Percentiles rank a stretch among this genome's conserved stretches.
Conservation (phyloP, 2,329 filamentous ascomycete species). For the Fusarium subglutinans region DNA sequence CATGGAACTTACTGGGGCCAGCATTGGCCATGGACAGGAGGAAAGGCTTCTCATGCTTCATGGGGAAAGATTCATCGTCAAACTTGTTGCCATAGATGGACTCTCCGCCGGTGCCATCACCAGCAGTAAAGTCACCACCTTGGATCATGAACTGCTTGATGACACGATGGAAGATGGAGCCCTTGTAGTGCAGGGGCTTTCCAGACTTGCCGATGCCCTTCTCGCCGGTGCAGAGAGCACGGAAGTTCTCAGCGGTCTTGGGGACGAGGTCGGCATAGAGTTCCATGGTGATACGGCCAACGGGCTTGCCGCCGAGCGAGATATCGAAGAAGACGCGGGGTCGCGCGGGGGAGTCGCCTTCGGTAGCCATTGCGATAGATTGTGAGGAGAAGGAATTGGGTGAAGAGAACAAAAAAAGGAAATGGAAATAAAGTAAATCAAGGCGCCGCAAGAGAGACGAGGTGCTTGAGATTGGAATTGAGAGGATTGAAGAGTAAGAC, state of each 20-base stretch:
- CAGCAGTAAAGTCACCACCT: slow-evolving; percentile 94
- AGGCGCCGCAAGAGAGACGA: not conserved
- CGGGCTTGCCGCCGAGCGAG: slow-evolving; percentile 75
- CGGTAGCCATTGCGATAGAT: slow-evolving; percentile 51
- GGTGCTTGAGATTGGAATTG: not conserved
- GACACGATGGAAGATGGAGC: slow-evolving; percentile 91
- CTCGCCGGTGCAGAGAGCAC: slow-evolving; percentile 91
- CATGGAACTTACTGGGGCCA: slow-evolving; percentile 73
- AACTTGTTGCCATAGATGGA: slow-evolving; percentile 98
- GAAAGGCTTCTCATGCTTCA: slow-evolving; percentile 93
- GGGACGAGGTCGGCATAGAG: slow-evolving; percentile 81
- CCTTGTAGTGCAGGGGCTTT: slow-evolving; percentile 92
- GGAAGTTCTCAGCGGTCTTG: slow-evolving; percentile 97
- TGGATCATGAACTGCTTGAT: slow-evolving; percentile 98
- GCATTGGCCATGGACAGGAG: slow-evolving; percentile 98
- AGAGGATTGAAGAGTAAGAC: slow-evolving; percentile 1
- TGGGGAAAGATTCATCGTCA: slow-evolving; percentile 92
- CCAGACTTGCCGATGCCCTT: slow-evolving; percentile 85
- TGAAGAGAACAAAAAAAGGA: not conserved
- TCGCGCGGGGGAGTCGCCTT: slow-evolving; percentile 62
- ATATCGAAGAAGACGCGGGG: slow-evolving; percentile 95
- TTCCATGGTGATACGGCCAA: slow-evolving; percentile 87
- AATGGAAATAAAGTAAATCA: not conserved
- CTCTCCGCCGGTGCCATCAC: slow-evolving; percentile 95
- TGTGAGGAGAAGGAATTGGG: not conserved